Evolutionary conservation across 306 rosid species (phyloP).

Genomic region (Delonix regia): DNA sequence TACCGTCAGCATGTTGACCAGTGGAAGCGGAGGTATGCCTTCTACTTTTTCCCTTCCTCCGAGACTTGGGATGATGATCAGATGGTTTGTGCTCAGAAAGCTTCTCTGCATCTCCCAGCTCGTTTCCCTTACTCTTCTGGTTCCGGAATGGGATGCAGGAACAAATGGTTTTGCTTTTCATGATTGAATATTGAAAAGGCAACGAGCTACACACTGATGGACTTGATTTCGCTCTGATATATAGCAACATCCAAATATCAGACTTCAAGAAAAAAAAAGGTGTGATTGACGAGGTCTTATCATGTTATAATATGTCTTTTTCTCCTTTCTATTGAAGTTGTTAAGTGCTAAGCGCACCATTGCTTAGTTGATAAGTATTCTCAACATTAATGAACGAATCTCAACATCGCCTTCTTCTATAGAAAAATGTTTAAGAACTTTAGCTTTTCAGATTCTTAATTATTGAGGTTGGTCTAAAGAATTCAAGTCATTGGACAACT

Average conservation of each 20-base stretch:
- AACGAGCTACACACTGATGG: not conserved
- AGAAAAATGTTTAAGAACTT: not conserved
- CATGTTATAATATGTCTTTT: not conserved
- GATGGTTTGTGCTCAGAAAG: slow-evolving; percentile 5
- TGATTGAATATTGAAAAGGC: slow-evolving; percentile 15
- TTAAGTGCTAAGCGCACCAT: not conserved
- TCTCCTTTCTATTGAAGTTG: not conserved
- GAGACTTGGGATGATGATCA: slow-evolving; percentile 26
- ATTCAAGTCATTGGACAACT: slow-evolving; percentile 7
- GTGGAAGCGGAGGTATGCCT: slow-evolving; percentile 28
- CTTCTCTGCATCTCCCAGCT: slow-evolving; percentile 37
- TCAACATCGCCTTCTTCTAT: not conserved
- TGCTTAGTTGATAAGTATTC: slow-evolving; percentile 12
- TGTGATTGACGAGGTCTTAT: not conserved
- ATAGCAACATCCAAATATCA: not conserved
- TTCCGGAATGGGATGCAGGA: slow-evolving; percentile 53
- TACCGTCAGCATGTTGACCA: slow-evolving; percentile 30
- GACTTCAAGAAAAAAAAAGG: not conserved
- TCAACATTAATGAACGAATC: not conserved
- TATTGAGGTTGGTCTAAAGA: not conserved
- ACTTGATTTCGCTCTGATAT: slow-evolving; percentile 6
- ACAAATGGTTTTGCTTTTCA: slow-evolving; percentile 59
- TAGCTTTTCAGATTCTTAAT: slow-evolving; percentile 14
- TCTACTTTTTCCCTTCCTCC: slow-evolving; percentile 32
- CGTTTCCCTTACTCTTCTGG: slow-evolving; percentile 42